Conservation (phyloP, 768 basidiomycete species). For the Boletus patriciae region DNA sequence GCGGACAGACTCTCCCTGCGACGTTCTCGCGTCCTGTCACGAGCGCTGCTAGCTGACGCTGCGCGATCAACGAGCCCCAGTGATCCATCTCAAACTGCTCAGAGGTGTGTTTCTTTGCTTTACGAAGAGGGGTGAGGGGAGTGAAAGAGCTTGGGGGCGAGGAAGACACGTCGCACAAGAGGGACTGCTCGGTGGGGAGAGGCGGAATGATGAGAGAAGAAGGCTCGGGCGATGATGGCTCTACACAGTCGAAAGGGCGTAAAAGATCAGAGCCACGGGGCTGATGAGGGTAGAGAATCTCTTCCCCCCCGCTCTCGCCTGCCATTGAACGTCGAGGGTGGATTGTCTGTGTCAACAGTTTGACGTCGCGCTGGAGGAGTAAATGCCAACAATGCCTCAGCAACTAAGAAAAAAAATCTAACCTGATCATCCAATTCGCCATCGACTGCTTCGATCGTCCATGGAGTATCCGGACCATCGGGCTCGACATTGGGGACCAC, state of each 20-base stretch:
- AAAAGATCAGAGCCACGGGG: conserved; percentile 32
- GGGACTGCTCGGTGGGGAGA: conserved; percentile 34
- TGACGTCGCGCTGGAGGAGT: conserved; percentile 42
- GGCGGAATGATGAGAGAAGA: conserved; percentile 30
- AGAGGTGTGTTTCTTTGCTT: conserved; percentile 72
- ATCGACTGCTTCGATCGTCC: conserved; percentile 87
- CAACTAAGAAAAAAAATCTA: conserved; percentile 17
- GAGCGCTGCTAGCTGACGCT: conserved; percentile 37
- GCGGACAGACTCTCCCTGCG: conserved; percentile 50
- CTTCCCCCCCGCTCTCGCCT: conserved; percentile 87
- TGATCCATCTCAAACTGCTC: conserved; percentile 84
- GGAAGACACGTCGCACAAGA: conserved; percentile 28
- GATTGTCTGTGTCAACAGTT: conserved; percentile 48
- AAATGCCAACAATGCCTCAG: background rate
- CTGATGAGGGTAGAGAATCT: conserved; percentile 83
- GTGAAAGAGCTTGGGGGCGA: conserved; percentile 69
- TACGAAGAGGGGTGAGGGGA: conserved; percentile 42
- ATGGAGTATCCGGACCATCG: conserved; percentile 71
- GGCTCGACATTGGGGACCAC: conserved; percentile 42
- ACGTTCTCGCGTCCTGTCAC: conserved; percentile 51
- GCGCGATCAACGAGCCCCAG: conserved; percentile 54
- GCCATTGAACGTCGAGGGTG: conserved; percentile 64
- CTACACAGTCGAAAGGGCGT: conserved; percentile 36
- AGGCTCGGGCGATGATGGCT: conserved; percentile 28
- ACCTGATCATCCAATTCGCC: conserved; percentile 76